phyloP scores from a whole-genome alignment of 2,329 filamentous ascomycete genomes.

The Neopestalotiopsis sp. region DNA sequence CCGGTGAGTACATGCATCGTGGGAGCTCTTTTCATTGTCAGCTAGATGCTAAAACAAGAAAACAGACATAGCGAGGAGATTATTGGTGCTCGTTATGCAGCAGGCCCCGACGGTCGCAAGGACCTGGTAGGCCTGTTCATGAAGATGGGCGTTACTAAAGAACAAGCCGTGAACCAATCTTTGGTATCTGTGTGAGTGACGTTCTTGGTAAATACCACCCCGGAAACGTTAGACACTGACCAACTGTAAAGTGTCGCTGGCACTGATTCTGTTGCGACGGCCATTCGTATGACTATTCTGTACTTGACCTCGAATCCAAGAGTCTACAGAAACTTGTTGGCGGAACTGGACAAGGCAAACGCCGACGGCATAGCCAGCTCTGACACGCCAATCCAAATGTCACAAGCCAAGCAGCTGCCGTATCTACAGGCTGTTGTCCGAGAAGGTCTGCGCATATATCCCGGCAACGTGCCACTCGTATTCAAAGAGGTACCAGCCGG shows the following conservation, averaged over 20 bases:
- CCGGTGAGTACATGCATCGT: not conserved
- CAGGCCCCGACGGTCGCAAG: not conserved
- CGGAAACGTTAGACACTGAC: not conserved
- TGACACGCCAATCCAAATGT: not conserved
- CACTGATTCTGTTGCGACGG: not conserved
- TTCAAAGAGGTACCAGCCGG: not conserved
- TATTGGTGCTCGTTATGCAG: not conserved
- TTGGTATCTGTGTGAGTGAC: constrained; percentile 3
- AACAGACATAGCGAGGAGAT: not conserved
- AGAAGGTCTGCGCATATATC: constrained; percentile 24
- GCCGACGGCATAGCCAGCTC: not conserved
- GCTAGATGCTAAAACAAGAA: not conserved
- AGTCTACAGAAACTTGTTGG: not conserved
- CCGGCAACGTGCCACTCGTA: not conserved
- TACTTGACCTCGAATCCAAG: not conserved
- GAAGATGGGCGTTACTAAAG: constrained; percentile 4
- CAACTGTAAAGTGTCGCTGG: not conserved
- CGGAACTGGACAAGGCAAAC: not conserved
- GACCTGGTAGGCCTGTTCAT: constrained; percentile 11
- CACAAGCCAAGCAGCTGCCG: constrained; percentile 16
- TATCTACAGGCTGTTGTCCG: constrained; percentile 25
- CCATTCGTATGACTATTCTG: not conserved
- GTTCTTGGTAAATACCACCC: not conserved
- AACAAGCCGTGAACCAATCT: constrained; percentile 5
- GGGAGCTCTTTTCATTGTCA: no score